Evolutionary conservation across 1,284 basidiomycete genomes (phyloP).

Genomic region (Tylopilus sp.): DNA sequence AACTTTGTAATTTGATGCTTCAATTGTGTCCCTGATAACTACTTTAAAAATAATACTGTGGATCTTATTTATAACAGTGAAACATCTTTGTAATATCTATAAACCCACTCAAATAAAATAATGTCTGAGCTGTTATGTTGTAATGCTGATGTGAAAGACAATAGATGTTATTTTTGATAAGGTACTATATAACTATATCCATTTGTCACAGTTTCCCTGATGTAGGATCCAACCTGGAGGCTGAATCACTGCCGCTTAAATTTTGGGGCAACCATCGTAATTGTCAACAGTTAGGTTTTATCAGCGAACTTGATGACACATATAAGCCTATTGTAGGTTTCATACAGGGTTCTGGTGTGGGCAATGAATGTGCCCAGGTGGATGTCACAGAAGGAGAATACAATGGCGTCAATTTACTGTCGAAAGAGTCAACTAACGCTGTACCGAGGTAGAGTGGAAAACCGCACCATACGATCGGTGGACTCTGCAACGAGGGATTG

Average conservation of each 20-base stretch:
- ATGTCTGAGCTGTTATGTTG: too few relatives aligned
- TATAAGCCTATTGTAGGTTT: constrained; percentile 61
- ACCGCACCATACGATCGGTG: constrained; percentile 59
- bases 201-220: too few relatives aligned
- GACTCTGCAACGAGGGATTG: constrained; percentile 66
- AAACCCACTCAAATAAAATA: too few relatives aligned
- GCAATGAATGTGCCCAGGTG: constrained; percentile 59
- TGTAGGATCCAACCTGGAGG: constrained; percentile 55
- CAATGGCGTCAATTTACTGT: constrained; percentile 61
- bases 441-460: constrained; percentile 1
- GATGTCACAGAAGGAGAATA: constrained; percentile 75
- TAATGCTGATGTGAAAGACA: too few relatives aligned
- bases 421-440: neutral
- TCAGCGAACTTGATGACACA: constrained; percentile 81
- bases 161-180: too few relatives aligned
- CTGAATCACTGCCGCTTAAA: constrained; percentile 70
- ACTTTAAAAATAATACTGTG: too few relatives aligned
- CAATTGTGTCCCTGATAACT: too few relatives aligned
- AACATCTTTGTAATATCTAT: too few relatives aligned
- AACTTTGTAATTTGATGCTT: too few relatives aligned
- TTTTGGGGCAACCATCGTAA: constrained; percentile 50
- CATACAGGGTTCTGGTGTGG: constrained; percentile 65
- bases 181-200: too few relatives aligned
- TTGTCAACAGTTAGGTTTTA: constrained; percentile 9
- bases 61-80: too few relatives aligned